Conservation (phyloP, 148 eudicot species). For the Vaccinium darrowii region DNA sequence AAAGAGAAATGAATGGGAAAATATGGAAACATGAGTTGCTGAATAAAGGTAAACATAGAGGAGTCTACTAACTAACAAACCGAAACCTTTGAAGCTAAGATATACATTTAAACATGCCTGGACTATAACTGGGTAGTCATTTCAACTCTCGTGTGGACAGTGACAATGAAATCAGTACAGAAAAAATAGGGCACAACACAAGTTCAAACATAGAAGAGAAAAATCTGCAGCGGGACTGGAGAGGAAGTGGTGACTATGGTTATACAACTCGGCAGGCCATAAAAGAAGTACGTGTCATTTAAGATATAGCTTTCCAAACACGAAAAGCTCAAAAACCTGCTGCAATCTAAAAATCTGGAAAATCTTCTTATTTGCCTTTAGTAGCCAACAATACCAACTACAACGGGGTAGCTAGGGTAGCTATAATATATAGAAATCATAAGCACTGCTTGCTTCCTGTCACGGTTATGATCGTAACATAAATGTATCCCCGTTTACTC, state of each 20-base stretch:
- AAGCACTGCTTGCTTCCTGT: no score
- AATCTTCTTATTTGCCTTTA: neutral
- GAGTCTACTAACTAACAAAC: neutral
- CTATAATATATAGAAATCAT: neutral
- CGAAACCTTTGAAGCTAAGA: neutral
- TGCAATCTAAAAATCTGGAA: neutral
- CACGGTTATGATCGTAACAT: neutral
- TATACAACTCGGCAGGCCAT: neutral
- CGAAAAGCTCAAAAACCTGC: neutral
- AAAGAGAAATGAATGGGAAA: neutral
- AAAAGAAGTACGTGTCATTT: neutral
- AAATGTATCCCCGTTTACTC: neutral
- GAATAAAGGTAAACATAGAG: neutral
- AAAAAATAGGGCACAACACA: neutral
- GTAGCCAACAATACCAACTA: neutral
- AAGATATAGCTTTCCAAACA: neutral
- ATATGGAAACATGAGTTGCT: conserved; percentile 10
- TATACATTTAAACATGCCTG: neutral
- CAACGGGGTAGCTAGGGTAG: no score
- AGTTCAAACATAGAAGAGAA: neutral
- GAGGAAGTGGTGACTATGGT: neutral
- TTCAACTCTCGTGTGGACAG: neutral
- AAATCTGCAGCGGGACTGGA: neutral
- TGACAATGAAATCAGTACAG: neutral
- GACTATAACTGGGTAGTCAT: neutral